These are phyloP conservation scores for Fusarium sp. DNA, from an alignment of 2,329 filamentous ascomycete species.

Conservation along the genomic window DNA sequence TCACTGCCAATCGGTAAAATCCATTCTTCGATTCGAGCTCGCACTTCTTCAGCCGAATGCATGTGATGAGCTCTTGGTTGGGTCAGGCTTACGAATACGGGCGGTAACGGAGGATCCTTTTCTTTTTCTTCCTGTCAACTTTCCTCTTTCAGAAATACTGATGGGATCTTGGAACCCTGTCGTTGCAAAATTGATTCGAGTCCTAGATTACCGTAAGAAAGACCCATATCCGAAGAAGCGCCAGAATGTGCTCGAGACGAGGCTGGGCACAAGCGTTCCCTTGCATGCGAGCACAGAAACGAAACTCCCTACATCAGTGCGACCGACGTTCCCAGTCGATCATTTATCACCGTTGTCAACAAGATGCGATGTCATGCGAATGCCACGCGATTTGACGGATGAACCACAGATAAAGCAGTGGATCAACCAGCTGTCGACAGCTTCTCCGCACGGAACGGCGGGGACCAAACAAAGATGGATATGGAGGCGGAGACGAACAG, in stretches of 20 bases:
- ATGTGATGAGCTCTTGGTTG: conserved; percentile 29
- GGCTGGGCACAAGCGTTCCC: conserved; percentile 13
- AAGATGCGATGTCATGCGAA: conserved; percentile 15
- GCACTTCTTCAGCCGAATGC: conserved; percentile 6
- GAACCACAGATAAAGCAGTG: conserved; percentile 26
- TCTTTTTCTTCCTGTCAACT: conserved; percentile 26
- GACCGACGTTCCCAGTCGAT: conserved; percentile 3
- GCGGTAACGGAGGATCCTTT: conserved; percentile 17
- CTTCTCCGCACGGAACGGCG: conserved; percentile 43
- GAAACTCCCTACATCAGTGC: conserved; percentile 21
- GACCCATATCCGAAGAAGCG: neutral
- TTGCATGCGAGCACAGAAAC: conserved; percentile 36
- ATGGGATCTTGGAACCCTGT: conserved; percentile 21
- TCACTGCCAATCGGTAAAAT: conserved; percentile 26
- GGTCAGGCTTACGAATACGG: conserved; percentile 33
- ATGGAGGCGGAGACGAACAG: conserved; percentile 36
- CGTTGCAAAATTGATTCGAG: conserved; percentile 8
- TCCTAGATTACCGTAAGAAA: conserved; percentile 4
- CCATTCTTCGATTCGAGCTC: conserved; percentile 14
- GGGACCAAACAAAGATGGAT: conserved; percentile 37
- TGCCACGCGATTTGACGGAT: conserved; percentile 21
- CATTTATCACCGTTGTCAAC: conserved; percentile 28
- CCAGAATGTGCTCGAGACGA: conserved; percentile 3
- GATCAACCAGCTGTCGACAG: conserved; percentile 40
- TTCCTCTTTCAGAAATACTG: conserved; percentile 21